A percentile compares a stretch with the other conserved stretches of the same genome.
These are phyloP conservation scores for Parathielavia appendiculata DNA, from an alignment of 495 filamentous ascomycete genomes.

Conservation along the genomic window DNA sequence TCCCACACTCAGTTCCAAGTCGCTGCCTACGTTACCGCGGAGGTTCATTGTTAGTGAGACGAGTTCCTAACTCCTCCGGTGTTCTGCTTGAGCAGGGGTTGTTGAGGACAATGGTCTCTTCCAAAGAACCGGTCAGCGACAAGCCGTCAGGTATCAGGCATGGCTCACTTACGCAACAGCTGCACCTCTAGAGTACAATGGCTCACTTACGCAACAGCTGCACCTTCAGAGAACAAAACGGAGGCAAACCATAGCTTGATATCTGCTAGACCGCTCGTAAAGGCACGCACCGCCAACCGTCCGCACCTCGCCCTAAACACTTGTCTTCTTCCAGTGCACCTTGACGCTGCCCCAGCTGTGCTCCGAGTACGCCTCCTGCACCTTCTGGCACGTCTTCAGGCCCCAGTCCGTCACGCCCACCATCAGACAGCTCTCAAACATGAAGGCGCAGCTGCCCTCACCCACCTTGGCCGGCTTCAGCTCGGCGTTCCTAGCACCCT, in stretches of 20 bases:
- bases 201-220: no score
- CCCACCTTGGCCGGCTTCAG: conserved; percentile 52
- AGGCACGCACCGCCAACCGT: not conserved
- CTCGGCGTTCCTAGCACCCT: conserved; percentile 54
- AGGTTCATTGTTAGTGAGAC: no score
- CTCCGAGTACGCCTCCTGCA: conserved; percentile 76
- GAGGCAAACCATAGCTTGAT: not conserved
- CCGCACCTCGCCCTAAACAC: not conserved
- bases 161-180: no score
- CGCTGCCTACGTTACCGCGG: no score
- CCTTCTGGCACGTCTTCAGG: conserved; percentile 73
- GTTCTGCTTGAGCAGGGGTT: no score
- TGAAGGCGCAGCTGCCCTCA: conserved; percentile 58
- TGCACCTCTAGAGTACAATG: no score
- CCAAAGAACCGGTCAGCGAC: no score
- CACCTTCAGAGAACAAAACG: no score
- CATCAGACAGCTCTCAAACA: conserved; percentile 72
- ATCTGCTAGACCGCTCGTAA: not conserved
- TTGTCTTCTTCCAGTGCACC: conserved; percentile 60
- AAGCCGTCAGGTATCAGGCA: no score
- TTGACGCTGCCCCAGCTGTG: conserved; percentile 81
- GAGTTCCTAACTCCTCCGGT: no score
- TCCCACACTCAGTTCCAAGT: no score
- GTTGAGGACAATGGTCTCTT: no score
- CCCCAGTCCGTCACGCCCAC: conserved; percentile 92